A percentile compares a stretch with the other conserved stretches of the same genome.
Conservation (phyloP, 129 eudicot species). For the Heracleum sosnowskyi region DNA sequence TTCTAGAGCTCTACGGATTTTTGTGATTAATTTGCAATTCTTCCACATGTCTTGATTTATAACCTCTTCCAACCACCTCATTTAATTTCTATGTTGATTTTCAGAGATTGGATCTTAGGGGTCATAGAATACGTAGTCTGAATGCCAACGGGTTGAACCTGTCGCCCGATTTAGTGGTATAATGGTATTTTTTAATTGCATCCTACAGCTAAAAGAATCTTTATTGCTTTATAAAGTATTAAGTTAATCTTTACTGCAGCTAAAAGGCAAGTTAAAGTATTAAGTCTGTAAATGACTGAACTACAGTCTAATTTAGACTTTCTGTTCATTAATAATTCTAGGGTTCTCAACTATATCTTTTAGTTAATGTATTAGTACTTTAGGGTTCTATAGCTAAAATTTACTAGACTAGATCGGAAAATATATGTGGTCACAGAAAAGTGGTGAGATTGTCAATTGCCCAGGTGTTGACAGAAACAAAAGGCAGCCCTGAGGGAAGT, state of each 20-base stretch:
- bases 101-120: conserved; percentile 96
- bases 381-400: no score
- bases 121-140: conserved; percentile 82
- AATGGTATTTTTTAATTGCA: conserved; percentile 3
- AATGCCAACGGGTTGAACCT: conserved; percentile 58
- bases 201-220: background rate
- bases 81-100: conserved; percentile 13
- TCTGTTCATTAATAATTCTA: background rate
- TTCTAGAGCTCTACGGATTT: background rate
- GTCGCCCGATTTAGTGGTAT: conserved; percentile 87
- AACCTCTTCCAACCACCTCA: background rate
- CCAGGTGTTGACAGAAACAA: conserved; percentile 53
- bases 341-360: background rate
- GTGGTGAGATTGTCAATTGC: conserved; percentile 56
- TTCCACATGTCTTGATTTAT: background rate
- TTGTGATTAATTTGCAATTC: background rate
- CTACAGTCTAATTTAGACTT: background rate
- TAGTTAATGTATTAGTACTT: no score
- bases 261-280: background rate
- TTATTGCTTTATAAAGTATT: background rate
- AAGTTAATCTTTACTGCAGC: no score
- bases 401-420: no score
- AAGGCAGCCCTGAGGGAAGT: conserved; percentile 58
- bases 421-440: conserved; percentile 23
- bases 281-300: background rate